Conservation (phyloP, 2,329 filamentous ascomycete genomes). For the Aspergillus alliaceus region DNA sequence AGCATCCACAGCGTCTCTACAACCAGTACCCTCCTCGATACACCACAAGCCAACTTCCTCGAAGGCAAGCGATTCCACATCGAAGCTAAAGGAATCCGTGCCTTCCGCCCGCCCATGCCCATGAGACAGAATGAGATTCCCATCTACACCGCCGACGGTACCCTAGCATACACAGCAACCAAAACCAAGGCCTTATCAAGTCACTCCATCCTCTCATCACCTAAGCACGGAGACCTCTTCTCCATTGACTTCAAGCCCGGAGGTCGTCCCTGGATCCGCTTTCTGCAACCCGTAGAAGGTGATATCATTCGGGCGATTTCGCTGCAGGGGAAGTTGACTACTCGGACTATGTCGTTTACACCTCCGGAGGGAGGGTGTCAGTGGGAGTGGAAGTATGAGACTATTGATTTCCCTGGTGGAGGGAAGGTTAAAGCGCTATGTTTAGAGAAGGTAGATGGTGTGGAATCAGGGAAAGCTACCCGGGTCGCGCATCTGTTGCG, state of each 20-base stretch:
- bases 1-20: neutral
- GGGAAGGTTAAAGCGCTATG: neutral
- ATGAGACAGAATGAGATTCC: slow-evolving; percentile 38
- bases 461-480: neutral
- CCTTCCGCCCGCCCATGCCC: slow-evolving; percentile 36
- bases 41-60: neutral
- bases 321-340: neutral
- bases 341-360: neutral
- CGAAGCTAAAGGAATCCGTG: slow-evolving; percentile 27
- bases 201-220: slow-evolving; percentile 43
- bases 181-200: slow-evolving; percentile 51
- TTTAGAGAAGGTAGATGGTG: neutral
- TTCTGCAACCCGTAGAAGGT: neutral
- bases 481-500: neutral
- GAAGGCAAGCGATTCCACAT: slow-evolving; percentile 20
- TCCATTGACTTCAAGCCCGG: neutral
- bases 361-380: neutral
- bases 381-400: neutral
- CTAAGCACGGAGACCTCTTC: neutral
- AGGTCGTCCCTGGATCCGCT: neutral
- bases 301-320: neutral
- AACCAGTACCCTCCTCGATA: neutral
- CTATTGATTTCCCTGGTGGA: neutral
- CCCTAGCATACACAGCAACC: slow-evolving; percentile 53
- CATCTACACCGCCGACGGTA: slow-evolving; percentile 36